These are phyloP conservation scores for Fusarium continuum DNA, from an alignment of 2,329 filamentous ascomycete genomes.

Conservation along the genomic window DNA sequence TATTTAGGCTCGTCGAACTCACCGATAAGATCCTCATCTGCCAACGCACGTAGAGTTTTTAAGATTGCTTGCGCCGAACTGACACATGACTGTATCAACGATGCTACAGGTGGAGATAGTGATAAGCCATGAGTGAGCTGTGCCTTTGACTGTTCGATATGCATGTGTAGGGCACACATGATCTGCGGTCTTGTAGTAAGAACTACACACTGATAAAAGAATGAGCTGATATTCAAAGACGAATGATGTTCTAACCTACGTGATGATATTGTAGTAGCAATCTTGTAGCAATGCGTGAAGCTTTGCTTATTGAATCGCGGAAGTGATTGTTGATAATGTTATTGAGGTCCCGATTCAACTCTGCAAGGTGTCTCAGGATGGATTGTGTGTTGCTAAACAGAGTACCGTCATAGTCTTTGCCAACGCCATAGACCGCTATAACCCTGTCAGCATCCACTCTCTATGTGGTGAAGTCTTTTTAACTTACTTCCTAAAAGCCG, in stretches of 20 bases:
- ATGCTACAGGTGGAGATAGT: conserved; percentile 40
- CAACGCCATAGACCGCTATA: conserved; percentile 42
- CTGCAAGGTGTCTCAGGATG: conserved; percentile 40
- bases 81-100: conserved; percentile 44
- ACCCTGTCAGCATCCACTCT: background rate
- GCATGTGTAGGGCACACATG: conserved; percentile 48
- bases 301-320: conserved; percentile 44
- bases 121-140: conserved; percentile 26
- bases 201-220: conserved; percentile 38
- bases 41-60: conserved; percentile 39
- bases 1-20: accelerated
- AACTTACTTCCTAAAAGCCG: conserved; percentile 34
- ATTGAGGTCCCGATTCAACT: conserved; percentile 42
- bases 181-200: conserved; percentile 45
- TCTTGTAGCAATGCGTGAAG: conserved; percentile 41
- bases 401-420: conserved; percentile 42
- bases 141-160: conserved; percentile 41
- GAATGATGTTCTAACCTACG: background rate
- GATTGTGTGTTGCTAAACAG: conserved; percentile 44
- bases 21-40: conserved; percentile 45
- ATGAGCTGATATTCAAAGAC: background rate
- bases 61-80: conserved; percentile 44
- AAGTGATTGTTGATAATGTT: conserved; percentile 42
- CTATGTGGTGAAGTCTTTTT: accelerated
- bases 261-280: conserved; percentile 43